Percentiles rank a stretch among this genome's conserved stretches.
Evolutionary conservation across 495 filamentous ascomycete species (phyloP).

Genomic region (Neurospora sp.): DNA sequence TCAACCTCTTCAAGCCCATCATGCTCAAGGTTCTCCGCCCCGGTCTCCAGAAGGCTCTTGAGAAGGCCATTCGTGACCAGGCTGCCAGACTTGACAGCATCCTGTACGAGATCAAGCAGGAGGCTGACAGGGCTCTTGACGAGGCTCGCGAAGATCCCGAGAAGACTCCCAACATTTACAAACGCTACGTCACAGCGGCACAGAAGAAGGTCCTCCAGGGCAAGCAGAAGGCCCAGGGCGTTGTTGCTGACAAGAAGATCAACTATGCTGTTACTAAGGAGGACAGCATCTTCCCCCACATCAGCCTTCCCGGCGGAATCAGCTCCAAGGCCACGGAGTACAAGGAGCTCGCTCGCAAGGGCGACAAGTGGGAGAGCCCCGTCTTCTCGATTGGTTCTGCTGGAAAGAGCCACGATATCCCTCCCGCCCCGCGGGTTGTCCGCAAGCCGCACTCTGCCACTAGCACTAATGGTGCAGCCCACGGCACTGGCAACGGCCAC

Average conservation of each 20-base stretch:
- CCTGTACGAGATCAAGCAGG: conserved; percentile 64
- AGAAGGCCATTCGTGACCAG: conserved; percentile 75
- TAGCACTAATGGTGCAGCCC: conserved; percentile 1
- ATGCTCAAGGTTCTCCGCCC: conserved; percentile 77
- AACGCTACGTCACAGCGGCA: conserved; percentile 64
- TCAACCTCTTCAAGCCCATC: conserved; percentile 78
- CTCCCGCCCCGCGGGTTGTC: conserved; percentile 47
- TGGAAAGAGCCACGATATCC: conserved; percentile 57
- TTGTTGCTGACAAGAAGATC: conserved; percentile 62
- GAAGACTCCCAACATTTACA: conserved; percentile 75
- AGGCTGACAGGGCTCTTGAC: conserved; percentile 62
- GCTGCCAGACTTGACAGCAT: conserved; percentile 61
- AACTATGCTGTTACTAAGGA: conserved; percentile 82
- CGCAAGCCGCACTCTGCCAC: conserved; percentile 47
- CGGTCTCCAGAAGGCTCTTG: conserved; percentile 72
- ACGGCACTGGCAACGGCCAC: conserved; percentile 10
- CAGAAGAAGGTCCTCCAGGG: conserved; percentile 63
- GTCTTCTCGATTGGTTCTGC: conserved; percentile 87
- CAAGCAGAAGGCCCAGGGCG: conserved; percentile 57
- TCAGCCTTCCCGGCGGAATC: conserved; percentile 83
- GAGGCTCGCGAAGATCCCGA: conserved; percentile 62
- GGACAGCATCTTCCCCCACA: conserved; percentile 80
- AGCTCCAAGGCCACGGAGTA: conserved; percentile 93
- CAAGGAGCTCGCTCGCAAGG: conserved; percentile 75
- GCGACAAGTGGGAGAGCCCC: conserved; percentile 89